Conservation (phyloP, 2,329 filamentous ascomycete species). For the Graphium sp. region DNA sequence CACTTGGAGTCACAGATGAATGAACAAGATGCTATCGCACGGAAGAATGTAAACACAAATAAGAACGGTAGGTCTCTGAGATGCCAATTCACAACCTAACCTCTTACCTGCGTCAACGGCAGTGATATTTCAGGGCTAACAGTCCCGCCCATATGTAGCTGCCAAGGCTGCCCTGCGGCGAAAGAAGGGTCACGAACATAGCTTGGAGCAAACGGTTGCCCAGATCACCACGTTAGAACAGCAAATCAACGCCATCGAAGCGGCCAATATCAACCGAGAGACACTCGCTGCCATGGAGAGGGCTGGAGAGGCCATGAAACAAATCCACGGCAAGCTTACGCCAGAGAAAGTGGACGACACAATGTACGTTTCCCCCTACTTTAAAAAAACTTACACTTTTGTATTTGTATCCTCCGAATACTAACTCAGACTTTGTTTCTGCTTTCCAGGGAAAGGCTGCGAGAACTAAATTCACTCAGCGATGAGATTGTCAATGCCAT, state of each 20-base stretch:
- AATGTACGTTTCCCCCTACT: constrained; percentile 48
- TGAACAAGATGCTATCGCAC: constrained; percentile 75
- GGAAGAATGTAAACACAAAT: constrained; percentile 78
- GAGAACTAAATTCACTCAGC: constrained; percentile 83
- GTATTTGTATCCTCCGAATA: background rate
- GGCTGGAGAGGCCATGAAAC: constrained; percentile 78
- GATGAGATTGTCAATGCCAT: constrained; percentile 86
- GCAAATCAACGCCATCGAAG: constrained; percentile 93
- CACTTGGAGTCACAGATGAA: constrained; percentile 85
- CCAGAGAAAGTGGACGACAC: constrained; percentile 90
- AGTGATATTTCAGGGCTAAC: constrained; percentile 2
- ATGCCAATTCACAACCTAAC: background rate
- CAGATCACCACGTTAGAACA: constrained; percentile 89
- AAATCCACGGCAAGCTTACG: constrained; percentile 79
- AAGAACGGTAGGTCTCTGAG: constrained; percentile 57
- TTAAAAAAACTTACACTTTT: constrained; percentile 1
- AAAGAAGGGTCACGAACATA: constrained; percentile 89
- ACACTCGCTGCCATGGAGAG: constrained; percentile 89
- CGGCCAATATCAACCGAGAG: constrained; percentile 96
- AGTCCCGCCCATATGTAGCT: constrained; percentile 30
- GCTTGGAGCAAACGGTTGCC: constrained; percentile 73
- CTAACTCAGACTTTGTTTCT: constrained; percentile 2
- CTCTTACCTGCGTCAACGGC: background rate
- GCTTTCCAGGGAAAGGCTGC: constrained; percentile 58
- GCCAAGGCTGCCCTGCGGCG: constrained; percentile 80